Base-by-base conservation (phyloP, 192 early-diverging fungal species). In the Mortierella antarctica region DNA sequence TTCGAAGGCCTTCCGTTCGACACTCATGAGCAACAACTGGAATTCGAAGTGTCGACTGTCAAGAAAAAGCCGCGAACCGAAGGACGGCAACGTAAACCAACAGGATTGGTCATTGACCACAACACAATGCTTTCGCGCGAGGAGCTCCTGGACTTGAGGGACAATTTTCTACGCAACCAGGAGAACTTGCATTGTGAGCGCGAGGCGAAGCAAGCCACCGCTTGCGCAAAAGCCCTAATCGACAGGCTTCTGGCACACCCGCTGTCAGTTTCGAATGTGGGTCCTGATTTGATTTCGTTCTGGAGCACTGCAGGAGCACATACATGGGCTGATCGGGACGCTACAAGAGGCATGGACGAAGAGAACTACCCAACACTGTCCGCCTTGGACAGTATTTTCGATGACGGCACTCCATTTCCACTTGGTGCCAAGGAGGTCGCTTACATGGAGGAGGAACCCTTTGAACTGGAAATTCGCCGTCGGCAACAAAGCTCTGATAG, bases 231-330 rank as follows among this genome's bases (percentile, higher is more conserved):
- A 41, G 31, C 51, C 6, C 40, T 17, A 21, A 74, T 74, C 17
- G 55, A 69, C 21, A 58, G 12, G 13, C n/a, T 69, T 4, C 60
- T 76, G 9, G 2, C 21, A 1, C 64, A 45, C 14, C 73, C 73
- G 1, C 21, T 59, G 31, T 15, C 44, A 40, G 39, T 76, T 13
- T 46, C 62, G n/a, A 47, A 40, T 39, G 52, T 31, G 14, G 54
- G 53, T 8, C 46, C 60, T 47, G 74, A 69, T 11, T 47, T 76
- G 9, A 47, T 6, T 3, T n/a, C 21, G 3, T 76, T 76, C 56
- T 76, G 74, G 74, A 61, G 17, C 18, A 49, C 18, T 21, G 74
- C 55, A 49, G 18, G 39, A 2, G 39, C 61, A 4, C 73, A 58
- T 47, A 21, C 73, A 18, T 15, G 54, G 15, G 58, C 8, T n/a